These are phyloP conservation scores for Paraphysoderma sedebokerense DNA, from an alignment of 371 early-diverging fungal genomes.

Conservation along the genomic window DNA sequence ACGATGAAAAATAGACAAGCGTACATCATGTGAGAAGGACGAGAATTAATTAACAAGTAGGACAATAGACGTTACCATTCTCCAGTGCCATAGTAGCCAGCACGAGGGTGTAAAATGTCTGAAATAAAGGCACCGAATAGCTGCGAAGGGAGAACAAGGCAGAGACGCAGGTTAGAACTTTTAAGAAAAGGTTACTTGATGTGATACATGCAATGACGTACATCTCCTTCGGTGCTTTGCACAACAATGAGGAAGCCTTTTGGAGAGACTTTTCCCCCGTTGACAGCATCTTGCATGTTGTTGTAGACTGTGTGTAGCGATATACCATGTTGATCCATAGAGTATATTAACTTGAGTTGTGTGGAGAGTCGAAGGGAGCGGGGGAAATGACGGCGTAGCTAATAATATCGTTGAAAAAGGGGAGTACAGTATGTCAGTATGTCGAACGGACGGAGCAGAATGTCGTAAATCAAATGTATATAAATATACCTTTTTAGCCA, in stretches of 20 bases:
- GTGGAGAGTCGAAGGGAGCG: conserved; percentile 39
- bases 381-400: conserved; percentile 32
- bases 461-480: background rate
- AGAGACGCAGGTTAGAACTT: too few species aligned
- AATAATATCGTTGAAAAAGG: conserved; percentile 2
- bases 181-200: background rate
- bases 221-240: conserved; percentile 5
- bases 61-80: conserved; percentile 17
- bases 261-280: background rate
- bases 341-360: conserved; percentile 64
- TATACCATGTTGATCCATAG: conserved; percentile 80
- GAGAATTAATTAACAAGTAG: too few species aligned
- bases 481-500: background rate
- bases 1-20: background rate
- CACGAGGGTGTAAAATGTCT: conserved; percentile 40
- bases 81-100: conserved; percentile 77
- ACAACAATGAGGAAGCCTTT: conserved; percentile 12
- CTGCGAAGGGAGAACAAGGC: background rate
- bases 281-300: conserved; percentile 18
- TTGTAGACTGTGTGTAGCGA: conserved; percentile 63
- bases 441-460: background rate
- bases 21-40: too few species aligned
- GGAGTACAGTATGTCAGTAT: background rate
- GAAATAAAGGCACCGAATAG: conserved; percentile 69
- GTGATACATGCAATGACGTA: background rate